Evolutionary conservation across 768 basidiomycete genomes (phyloP).

Genomic region (Lentinula sp.): DNA sequence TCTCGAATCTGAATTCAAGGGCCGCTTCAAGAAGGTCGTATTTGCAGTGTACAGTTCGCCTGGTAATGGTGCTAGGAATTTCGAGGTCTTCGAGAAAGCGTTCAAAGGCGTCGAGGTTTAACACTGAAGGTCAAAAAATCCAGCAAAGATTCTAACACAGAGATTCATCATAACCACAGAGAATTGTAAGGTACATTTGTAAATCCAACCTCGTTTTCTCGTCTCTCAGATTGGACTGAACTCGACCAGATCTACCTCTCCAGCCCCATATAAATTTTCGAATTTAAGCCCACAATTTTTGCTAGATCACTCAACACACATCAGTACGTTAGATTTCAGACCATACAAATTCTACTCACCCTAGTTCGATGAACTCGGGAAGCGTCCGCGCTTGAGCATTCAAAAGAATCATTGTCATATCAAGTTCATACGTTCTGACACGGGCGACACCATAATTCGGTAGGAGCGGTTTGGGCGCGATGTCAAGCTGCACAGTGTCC

Average conservation of each 20-base stretch:
- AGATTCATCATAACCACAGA: neutral
- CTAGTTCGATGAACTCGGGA: constrained; percentile 30
- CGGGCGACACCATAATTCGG: constrained; percentile 41
- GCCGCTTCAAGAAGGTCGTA: constrained; percentile 31
- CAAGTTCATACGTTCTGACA: constrained; percentile 34
- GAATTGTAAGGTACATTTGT: neutral
- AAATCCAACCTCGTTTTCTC: neutral
- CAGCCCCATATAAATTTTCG: constrained; percentile 29
- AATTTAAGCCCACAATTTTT: constrained; percentile 25
- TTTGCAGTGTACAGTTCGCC: constrained; percentile 35
- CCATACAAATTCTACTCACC: constrained; percentile 8
- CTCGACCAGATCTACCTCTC: constrained; percentile 27
- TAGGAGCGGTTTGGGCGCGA: constrained; percentile 35
- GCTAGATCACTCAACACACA: neutral
- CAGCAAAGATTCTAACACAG: neutral
- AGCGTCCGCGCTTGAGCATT: constrained; percentile 39
- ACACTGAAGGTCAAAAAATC: neutral
- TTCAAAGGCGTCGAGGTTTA: constrained; percentile 20
- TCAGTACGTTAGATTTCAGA: neutral
- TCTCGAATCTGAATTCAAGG: constrained; percentile 34
- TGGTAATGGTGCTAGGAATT: constrained; percentile 26
- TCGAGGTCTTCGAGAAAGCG: constrained; percentile 29
- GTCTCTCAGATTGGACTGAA: constrained; percentile 12
- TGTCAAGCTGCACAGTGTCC: neutral
- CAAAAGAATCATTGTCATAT: constrained; percentile 38